These are phyloP conservation scores for Neolecta irregularis DNA, from an alignment of 1,139 yeast species.

Conservation along the genomic window DNA sequence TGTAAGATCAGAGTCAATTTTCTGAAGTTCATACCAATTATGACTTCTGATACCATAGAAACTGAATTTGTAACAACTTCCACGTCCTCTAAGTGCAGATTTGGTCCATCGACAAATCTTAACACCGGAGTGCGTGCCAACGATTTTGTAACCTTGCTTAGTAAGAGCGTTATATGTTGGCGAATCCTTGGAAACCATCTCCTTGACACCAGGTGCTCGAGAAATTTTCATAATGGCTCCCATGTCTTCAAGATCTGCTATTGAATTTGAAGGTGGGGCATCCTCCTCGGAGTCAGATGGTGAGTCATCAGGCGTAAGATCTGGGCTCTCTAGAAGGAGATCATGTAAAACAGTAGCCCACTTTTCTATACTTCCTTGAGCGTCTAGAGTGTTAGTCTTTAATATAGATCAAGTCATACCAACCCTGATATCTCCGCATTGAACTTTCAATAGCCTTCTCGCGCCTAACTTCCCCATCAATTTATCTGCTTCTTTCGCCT, in stretches of 20 bases:
- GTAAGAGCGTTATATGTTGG: slow-evolving; percentile 81
- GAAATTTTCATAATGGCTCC: slow-evolving; percentile 41
- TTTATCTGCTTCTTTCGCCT: slow-evolving; percentile 59
- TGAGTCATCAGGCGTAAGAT: slow-evolving; percentile 29
- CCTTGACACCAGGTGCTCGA: slow-evolving; percentile 34
- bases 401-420: slow-evolving; percentile 39
- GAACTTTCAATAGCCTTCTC: slow-evolving; percentile 67
- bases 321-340: slow-evolving; percentile 49
- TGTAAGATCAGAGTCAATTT: too few relatives aligned
- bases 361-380: slow-evolving; percentile 34
- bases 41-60: slow-evolving; percentile 83
- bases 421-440: slow-evolving; percentile 68
- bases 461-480: slow-evolving; percentile 74
- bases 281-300: slow-evolving; percentile 20
- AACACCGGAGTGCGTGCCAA: slow-evolving; percentile 90
- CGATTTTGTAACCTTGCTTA: slow-evolving; percentile 84
- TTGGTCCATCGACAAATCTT: slow-evolving; percentile 95
- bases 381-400: too few relatives aligned
- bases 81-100: slow-evolving; percentile 83
- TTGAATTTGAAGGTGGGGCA: slow-evolving; percentile 18
- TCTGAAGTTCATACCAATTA: too few relatives aligned
- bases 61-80: slow-evolving; percentile 85
- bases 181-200: slow-evolving; percentile 81
- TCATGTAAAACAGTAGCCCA: slow-evolving; percentile 51
- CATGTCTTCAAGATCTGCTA: slow-evolving; percentile 78